phyloP scores from a whole-genome alignment of 306 rosid genomes.

The Biancaea sappan region DNA sequence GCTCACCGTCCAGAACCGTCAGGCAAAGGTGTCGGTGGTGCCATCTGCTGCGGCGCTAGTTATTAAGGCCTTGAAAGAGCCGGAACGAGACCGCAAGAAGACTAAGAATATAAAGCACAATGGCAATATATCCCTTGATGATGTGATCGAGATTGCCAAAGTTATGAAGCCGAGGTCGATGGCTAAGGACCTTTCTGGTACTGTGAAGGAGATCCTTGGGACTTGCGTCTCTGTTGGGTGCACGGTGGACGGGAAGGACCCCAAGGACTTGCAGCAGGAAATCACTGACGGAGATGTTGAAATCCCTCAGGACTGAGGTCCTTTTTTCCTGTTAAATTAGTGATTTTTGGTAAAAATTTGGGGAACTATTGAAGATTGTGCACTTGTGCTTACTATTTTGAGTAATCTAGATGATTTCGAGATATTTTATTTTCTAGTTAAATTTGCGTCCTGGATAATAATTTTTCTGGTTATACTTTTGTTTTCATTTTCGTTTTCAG shows the following conservation, averaged over 20 bases:
- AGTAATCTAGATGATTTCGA: slow-evolving; percentile 45
- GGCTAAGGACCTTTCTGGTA: slow-evolving; percentile 79
- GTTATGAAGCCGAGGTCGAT: slow-evolving; percentile 75
- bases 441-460: slow-evolving; percentile 15
- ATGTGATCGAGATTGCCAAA: slow-evolving; percentile 89
- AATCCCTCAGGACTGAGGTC: slow-evolving; percentile 72
- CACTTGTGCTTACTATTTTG: slow-evolving; percentile 30
- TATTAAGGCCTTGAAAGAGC: slow-evolving; percentile 86
- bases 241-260: slow-evolving; percentile 83
- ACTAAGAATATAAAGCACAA: slow-evolving; percentile 77
- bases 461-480: slow-evolving; percentile 17
- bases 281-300: slow-evolving; percentile 78
- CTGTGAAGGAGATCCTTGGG: slow-evolving; percentile 81
- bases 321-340: background rate
- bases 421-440: slow-evolving; percentile 23
- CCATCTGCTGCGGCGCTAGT: slow-evolving; percentile 95
- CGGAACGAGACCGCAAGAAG: slow-evolving; percentile 89
- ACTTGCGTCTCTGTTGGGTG: slow-evolving; percentile 94
- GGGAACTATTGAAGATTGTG: slow-evolving; percentile 27
- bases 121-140: slow-evolving; percentile 82
- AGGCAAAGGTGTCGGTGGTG: slow-evolving; percentile 86
- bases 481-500: background rate
- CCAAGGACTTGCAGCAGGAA: slow-evolving; percentile 90
- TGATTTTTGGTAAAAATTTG: slow-evolving; percentile 38
- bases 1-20: slow-evolving; percentile 94